Evolutionary conservation across 23 red algal genomes (phyloP).

Genomic region (Gracilaria vermiculophylla): DNA sequence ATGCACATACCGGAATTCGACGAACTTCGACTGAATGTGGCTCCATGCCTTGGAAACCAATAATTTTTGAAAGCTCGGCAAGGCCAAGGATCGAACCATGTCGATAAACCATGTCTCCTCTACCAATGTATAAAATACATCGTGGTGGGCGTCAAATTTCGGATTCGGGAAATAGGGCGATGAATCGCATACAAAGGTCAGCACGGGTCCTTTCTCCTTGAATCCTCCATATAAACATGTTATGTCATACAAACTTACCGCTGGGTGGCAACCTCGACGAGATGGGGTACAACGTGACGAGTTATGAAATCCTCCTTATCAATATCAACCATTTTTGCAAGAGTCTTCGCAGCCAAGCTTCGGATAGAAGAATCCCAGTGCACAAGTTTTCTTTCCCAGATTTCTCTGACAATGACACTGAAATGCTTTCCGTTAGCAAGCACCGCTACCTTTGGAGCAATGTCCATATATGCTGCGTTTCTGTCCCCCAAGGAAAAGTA

Average conservation of each 20-base stretch:
- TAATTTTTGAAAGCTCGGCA: conserved; percentile 13
- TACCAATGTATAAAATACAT: neutral
- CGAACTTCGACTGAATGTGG: conserved; percentile 17
- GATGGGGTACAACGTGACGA: conserved; percentile 26
- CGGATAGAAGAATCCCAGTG: conserved; percentile 89
- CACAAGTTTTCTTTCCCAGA: conserved; percentile 54
- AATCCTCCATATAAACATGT: neutral
- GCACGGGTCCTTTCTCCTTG: neutral
- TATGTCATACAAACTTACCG: neutral
- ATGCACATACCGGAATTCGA: conserved; percentile 39
- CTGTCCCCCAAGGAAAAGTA: conserved; percentile 87
- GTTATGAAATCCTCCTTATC: conserved; percentile 14
- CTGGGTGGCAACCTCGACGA: conserved; percentile 39
- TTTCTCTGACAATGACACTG: conserved; percentile 39
- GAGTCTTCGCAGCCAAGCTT: conserved; percentile 35
- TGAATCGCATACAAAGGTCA: neutral
- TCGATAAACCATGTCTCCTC: conserved; percentile 47
- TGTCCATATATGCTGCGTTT: conserved; percentile 39
- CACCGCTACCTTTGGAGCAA: conserved; percentile 70
- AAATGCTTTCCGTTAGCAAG: conserved; percentile 63
- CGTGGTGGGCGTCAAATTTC: no score
- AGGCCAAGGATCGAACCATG: conserved; percentile 79
- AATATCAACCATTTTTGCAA: conserved; percentile 30
- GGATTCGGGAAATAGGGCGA: neutral
- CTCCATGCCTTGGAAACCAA: conserved; percentile 13